phyloP scores from a whole-genome alignment of 805 yeast species.

The Starmerella bacillaris region DNA sequence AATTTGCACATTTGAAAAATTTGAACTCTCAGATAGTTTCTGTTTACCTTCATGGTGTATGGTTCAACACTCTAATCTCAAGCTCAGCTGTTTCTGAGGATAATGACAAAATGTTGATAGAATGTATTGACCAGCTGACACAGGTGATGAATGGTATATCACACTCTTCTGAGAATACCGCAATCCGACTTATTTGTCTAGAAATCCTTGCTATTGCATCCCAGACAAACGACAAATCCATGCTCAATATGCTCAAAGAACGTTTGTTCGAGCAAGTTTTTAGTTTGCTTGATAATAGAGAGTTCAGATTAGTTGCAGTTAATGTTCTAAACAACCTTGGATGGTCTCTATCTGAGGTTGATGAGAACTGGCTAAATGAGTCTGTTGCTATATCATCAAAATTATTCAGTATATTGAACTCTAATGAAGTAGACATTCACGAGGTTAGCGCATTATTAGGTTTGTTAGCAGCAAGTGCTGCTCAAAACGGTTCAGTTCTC shows the following conservation, averaged over 20 bases:
- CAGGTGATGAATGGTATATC: too few species aligned
- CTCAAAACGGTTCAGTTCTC: conserved; percentile 7
- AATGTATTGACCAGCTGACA: too few species aligned
- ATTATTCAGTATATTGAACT: conserved; percentile 9
- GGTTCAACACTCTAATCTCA: too few species aligned
- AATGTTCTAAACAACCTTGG: conserved; percentile 47
- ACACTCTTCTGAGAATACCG: too few species aligned
- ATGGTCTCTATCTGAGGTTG: conserved; percentile 14
- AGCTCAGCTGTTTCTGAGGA: too few species aligned
- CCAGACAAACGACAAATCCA: conserved; percentile 11
- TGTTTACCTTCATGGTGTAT: too few species aligned
- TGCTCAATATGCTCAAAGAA: conserved; percentile 9
- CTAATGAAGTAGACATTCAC: conserved; percentile 15
- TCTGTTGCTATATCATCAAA: conserved; percentile 19
- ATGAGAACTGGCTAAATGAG: conserved; percentile 24
- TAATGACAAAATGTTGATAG: too few species aligned
- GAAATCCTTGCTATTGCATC: conserved; percentile 43
- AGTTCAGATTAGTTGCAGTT: conserved; percentile 39
- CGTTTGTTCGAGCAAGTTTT: background rate
- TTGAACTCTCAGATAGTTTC: too few species aligned
- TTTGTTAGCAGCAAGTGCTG: conserved; percentile 10
- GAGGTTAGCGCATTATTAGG: conserved; percentile 18
- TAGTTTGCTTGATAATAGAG: conserved; percentile 16
- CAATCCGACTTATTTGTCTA: too few species aligned
- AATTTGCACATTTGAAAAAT: too few species aligned